Conservation (phyloP, 2,329 filamentous ascomycete species). For the Beauveria rudraprayagi region DNA sequence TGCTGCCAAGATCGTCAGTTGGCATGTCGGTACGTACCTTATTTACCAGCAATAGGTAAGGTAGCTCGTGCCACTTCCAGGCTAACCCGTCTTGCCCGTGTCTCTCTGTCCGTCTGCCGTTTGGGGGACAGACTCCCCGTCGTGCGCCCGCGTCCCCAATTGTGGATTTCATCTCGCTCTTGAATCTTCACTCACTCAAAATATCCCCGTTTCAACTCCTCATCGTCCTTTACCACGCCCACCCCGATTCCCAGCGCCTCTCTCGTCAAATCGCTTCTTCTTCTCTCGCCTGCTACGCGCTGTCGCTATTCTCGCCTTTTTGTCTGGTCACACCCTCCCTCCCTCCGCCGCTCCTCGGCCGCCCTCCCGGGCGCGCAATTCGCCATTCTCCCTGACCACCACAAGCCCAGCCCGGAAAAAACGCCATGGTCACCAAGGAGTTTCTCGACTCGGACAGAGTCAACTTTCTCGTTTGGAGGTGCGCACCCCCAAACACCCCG, state of each 20-base stretch:
- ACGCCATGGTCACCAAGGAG: constrained; percentile 47
- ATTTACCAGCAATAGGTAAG: too few species aligned
- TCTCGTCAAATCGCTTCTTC: neutral
- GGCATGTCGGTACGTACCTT: too few species aligned
- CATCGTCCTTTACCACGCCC: constrained; percentile 15
- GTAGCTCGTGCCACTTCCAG: too few species aligned
- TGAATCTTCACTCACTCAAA: constrained; percentile 25
- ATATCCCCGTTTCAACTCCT: constrained; percentile 13
- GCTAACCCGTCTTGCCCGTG: too few species aligned
- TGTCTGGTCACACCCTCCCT: neutral
- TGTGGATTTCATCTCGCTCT: constrained; percentile 28
- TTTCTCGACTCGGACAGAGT: constrained; percentile 57
- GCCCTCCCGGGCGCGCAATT: constrained; percentile 10
- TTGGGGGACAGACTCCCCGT: neutral
- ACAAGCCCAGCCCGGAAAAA: constrained; percentile 3
- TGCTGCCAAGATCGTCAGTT: too few species aligned
- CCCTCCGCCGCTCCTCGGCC: neutral
- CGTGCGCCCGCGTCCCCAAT: neutral
- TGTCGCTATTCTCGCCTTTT: neutral
- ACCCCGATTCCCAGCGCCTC: constrained; percentile 13
- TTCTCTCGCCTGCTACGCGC: neutral
- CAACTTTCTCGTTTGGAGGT: constrained; percentile 67
- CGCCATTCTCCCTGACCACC: neutral
- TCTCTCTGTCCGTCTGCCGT: too few species aligned
- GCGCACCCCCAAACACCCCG: constrained; percentile 31